Conservation (phyloP, 73 alveolate species). For the Stentor roeselii region DNA sequence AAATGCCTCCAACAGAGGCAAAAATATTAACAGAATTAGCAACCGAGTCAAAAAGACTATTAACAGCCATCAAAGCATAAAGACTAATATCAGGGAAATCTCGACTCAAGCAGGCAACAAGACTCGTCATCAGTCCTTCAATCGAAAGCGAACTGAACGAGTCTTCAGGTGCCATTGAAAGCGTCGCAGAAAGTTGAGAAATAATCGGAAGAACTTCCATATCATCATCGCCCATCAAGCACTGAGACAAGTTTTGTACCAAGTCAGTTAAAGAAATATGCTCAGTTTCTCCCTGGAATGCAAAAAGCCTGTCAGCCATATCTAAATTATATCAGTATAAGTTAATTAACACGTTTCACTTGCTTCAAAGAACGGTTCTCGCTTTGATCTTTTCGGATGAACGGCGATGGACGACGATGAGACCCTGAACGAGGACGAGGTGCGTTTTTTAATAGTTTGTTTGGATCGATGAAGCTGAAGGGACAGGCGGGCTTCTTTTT, state of each 20-base stretch:
- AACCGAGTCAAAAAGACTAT: conserved; percentile 55
- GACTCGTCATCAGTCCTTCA: background rate
- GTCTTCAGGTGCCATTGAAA: conserved; percentile 31
- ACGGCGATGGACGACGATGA: background rate
- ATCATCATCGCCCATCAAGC: conserved; percentile 1
- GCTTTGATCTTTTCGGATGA: background rate
- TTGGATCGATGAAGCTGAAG: background rate
- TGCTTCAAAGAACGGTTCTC: background rate
- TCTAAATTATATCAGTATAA: background rate
- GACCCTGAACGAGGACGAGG: background rate
- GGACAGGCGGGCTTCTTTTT: background rate
- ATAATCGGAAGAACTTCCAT: conserved; percentile 24
- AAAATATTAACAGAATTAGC: conserved; percentile 42
- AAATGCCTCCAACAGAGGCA: conserved; percentile 41
- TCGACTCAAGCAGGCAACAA: background rate
- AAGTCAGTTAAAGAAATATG: background rate
- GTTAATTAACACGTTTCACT: background rate
- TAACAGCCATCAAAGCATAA: conserved; percentile 33
- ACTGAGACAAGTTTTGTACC: background rate
- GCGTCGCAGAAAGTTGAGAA: background rate
- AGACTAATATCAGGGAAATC: conserved; percentile 27
- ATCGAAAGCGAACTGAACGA: conserved; percentile 6
- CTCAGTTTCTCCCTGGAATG: conserved; percentile 2
- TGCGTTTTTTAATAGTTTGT: background rate
- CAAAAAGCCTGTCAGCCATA: background rate